These are phyloP conservation scores for Selaginella moellendorffii DNA, from an alignment of 75 land plant genomes.

Conservation along the genomic window DNA sequence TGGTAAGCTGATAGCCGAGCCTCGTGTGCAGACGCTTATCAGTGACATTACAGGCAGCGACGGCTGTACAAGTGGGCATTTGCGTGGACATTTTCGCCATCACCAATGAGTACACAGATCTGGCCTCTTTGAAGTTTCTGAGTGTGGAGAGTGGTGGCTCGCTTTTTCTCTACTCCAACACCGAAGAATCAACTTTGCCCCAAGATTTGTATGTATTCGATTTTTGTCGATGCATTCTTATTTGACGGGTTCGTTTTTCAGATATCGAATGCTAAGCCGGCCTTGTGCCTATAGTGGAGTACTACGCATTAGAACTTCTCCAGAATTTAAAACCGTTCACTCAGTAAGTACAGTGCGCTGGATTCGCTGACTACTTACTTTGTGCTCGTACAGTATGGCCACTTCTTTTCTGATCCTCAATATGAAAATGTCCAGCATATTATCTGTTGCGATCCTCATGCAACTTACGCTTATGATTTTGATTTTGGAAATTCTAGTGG, in stretches of 20 bases:
- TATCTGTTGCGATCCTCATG: conserved; percentile 91
- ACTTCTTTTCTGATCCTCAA: conserved; percentile 96
- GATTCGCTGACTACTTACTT: too few species aligned
- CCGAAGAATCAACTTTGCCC: conserved; percentile 96
- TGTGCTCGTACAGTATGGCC: conserved; percentile 99
- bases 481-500: conserved; percentile 55
- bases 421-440: conserved; percentile 98
- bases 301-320: conserved; percentile 69
- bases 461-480: conserved; percentile 95
- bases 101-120: conserved; percentile 94
- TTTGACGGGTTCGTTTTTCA: conserved; percentile 18
- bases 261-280: conserved; percentile 95
- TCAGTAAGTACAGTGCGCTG: conserved; percentile 38
- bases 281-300: conserved; percentile 95
- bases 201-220: conserved; percentile 74
- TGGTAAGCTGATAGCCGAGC: conserved; percentile 34
- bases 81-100: conserved; percentile 97
- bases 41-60: conserved; percentile 55
- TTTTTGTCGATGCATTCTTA: too few species aligned
- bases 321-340: conserved; percentile 63
- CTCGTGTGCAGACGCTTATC: background rate
- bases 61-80: conserved; percentile 95
- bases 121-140: conserved; percentile 91
- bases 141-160: conserved; percentile 99
- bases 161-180: conserved; percentile 70